These are phyloP conservation scores for Gynochthodes officinalis DNA, from an alignment of 257 asterid species.

Conservation along the genomic window DNA sequence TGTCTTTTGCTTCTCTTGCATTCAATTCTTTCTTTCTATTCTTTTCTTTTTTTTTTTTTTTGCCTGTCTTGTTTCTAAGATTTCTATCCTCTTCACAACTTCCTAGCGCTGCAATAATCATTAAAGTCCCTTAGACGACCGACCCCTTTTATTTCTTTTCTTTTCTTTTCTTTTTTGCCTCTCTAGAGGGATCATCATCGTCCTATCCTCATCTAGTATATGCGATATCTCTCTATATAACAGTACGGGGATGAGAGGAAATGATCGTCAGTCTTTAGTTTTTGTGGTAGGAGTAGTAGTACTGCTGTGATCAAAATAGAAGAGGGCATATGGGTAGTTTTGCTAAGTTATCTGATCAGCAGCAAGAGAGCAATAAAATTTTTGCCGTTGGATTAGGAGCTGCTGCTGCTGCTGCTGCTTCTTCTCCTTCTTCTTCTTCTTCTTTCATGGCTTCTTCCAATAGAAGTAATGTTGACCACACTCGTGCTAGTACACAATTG, in stretches of 20 bases:
- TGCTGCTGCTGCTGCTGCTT: not conserved
- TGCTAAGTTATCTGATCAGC: slow-evolving; percentile 11
- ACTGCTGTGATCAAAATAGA: too few relatives aligned
- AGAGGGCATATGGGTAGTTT: slow-evolving; percentile 18
- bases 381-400: slow-evolving; percentile 2
- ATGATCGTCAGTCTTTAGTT: not conserved
- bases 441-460: slow-evolving; percentile 22
- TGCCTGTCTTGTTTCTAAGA: not conserved
- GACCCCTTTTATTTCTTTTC: not conserved
- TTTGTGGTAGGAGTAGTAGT: too few relatives aligned
- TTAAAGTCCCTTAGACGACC: not conserved
- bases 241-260: not conserved
- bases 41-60: too few relatives aligned
- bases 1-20: slow-evolving; percentile 24
- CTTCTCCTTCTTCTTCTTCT: not conserved
- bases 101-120: not conserved
- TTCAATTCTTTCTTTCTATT: slow-evolving; percentile 14
- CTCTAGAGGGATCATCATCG: not conserved
- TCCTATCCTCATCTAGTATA: too few relatives aligned
- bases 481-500: not conserved
- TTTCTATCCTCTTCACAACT: not conserved
- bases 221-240: not conserved
- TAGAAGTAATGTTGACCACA: not conserved
- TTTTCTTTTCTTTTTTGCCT: not conserved
- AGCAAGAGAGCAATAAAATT: slow-evolving; percentile 11